Evolutionary conservation across 108 stramenopile genomes (phyloP).

Genomic region (Pinguiococcus pyrenoidosus): DNA sequence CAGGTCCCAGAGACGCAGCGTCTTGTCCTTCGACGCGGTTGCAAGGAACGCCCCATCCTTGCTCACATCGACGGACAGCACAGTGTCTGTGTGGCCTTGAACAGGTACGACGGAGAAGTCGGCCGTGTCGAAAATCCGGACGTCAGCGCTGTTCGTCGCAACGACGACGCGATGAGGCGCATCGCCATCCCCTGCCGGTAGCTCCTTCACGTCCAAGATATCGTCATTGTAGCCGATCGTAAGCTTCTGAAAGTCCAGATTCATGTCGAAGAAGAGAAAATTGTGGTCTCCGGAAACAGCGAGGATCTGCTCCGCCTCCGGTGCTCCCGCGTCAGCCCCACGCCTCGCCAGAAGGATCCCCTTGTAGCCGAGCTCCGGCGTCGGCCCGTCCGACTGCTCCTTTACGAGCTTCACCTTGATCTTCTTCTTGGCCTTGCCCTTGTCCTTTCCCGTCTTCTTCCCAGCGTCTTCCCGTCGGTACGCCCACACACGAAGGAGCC

Average conservation of each 20-base stretch:
- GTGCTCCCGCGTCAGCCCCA: neutral
- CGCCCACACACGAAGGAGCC: neutral
- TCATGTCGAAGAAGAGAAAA: conserved; percentile 50
- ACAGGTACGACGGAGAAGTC: conserved; percentile 59
- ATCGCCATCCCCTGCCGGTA: conserved; percentile 40
- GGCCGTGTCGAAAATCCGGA: conserved; percentile 63
- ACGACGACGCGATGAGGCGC: conserved; percentile 50
- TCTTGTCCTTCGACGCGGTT: conserved; percentile 78
- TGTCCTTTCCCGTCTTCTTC: conserved; percentile 25
- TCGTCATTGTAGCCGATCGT: conserved; percentile 87
- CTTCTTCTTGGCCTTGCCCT: conserved; percentile 24
- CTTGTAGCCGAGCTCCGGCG: conserved; percentile 22
- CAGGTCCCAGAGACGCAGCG: conserved; percentile 59
- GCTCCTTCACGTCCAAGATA: conserved; percentile 68
- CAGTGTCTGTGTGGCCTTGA: conserved; percentile 81
- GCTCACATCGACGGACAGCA: conserved; percentile 72
- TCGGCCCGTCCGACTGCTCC: conserved; percentile 5
- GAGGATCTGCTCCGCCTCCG: conserved; percentile 43
- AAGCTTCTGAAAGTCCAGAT: conserved; percentile 29
- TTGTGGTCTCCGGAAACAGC: conserved; percentile 80
- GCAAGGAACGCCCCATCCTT: conserved; percentile 62
- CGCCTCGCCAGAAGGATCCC: conserved; percentile 35
- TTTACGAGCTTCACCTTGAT: neutral
- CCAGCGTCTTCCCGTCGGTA: conserved; percentile 8
- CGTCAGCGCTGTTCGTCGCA: conserved; percentile 81